These are phyloP conservation scores for Rhynchosporium secalis DNA, from an alignment of 2,329 filamentous ascomycete species.

Conservation along the genomic window DNA sequence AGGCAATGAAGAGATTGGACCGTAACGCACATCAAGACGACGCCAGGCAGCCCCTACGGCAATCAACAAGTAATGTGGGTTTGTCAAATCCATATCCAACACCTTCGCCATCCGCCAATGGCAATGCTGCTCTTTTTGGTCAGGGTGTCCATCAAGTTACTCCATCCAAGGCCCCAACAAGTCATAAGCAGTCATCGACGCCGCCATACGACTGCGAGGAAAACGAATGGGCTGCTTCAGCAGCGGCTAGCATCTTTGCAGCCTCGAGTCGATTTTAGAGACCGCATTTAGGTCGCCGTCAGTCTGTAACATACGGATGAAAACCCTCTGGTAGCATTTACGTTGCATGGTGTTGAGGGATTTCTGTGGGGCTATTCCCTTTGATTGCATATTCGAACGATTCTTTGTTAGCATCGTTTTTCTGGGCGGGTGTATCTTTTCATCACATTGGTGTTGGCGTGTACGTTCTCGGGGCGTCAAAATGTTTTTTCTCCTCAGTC, in stretches of 20 bases:
- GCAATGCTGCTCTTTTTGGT: slow-evolving; percentile 70
- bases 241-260: slow-evolving; percentile 78
- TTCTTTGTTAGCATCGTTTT: slow-evolving; percentile 31
- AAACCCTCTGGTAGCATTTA: slow-evolving; percentile 38
- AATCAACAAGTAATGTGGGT: slow-evolving; percentile 64
- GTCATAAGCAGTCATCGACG: slow-evolving; percentile 80
- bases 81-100: slow-evolving; percentile 65
- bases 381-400: slow-evolving; percentile 28
- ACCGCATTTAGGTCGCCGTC: slow-evolving; percentile 23
- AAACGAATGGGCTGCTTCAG: slow-evolving; percentile 83
- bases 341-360: slow-evolving; percentile 40
- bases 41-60: slow-evolving; percentile 53
- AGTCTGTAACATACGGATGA: slow-evolving; percentile 38
- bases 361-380: slow-evolving; percentile 25
- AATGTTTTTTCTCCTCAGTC: slow-evolving; percentile 20
- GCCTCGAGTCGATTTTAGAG: slow-evolving; percentile 61
- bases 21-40: slow-evolving; percentile 41
- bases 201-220: slow-evolving; percentile 95
- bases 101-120: slow-evolving; percentile 77
- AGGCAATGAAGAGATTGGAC: slow-evolving; percentile 71
- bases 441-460: slow-evolving; percentile 24
- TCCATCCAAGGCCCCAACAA: slow-evolving; percentile 48
- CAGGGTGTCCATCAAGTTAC: slow-evolving; percentile 56
- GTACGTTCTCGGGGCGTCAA: slow-evolving; percentile 30
- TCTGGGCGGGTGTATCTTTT: slow-evolving; percentile 19